These are phyloP conservation scores for Backusella australiensis DNA, from an alignment of 192 early-diverging fungal genomes.

Conservation along the genomic window DNA sequence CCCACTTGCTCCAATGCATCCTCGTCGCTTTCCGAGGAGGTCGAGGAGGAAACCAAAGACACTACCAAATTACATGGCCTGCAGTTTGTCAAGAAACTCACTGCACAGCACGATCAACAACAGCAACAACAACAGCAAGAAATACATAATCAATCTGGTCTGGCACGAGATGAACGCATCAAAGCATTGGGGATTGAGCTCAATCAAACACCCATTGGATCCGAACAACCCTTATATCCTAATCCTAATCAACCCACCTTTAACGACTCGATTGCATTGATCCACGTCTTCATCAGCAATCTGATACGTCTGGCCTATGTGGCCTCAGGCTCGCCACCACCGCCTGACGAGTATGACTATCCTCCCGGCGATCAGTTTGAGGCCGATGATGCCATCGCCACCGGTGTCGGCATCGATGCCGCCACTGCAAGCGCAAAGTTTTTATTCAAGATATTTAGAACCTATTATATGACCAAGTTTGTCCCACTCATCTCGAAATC, in stretches of 20 bases:
- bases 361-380: constrained; percentile 44
- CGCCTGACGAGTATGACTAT: constrained; percentile 57
- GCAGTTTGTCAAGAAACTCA: constrained; percentile 32
- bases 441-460: constrained; percentile 72
- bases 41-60: neutral
- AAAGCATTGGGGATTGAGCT: constrained; percentile 10
- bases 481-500: constrained; percentile 62
- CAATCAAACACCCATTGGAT: constrained; percentile 24
- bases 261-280: constrained; percentile 48
- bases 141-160: neutral
- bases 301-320: constrained; percentile 56
- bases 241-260: constrained; percentile 55
- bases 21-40: neutral
- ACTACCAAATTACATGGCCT: constrained; percentile 15
- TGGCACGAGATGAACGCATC: constrained; percentile 22
- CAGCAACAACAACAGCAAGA: neutral
- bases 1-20: constrained; percentile 3
- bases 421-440: constrained; percentile 56
- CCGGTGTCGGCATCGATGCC: constrained; percentile 57
- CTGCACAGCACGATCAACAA: neutral
- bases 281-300: constrained; percentile 51
- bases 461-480: constrained; percentile 64
- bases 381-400: constrained; percentile 56
- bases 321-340: constrained; percentile 56
- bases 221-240: constrained; percentile 55